Evolutionary conservation across 345 rosid genomes (phyloP).

Genomic region (Pistacia integerrima): DNA sequence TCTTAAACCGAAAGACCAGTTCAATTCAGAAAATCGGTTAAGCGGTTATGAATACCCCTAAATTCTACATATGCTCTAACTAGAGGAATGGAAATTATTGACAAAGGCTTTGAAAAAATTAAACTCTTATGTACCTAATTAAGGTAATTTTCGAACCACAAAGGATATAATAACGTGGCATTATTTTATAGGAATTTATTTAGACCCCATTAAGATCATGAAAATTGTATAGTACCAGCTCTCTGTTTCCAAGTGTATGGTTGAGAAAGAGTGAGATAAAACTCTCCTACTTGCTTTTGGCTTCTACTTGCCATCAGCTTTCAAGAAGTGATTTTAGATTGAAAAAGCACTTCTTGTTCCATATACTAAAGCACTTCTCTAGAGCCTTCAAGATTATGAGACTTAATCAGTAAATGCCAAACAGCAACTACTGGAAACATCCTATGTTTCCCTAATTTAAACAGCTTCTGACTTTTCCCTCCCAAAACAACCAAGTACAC

Average conservation of each 20-base stretch:
- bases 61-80: no score
- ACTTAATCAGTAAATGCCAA: slow-evolving; percentile 9
- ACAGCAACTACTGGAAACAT: slow-evolving; percentile 27
- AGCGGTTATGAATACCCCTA: no score
- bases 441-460: slow-evolving; percentile 15
- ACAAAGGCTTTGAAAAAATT: no score
- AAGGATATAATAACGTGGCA: background rate
- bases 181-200: no score
- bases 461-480: slow-evolving; percentile 2
- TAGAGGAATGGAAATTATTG: no score
- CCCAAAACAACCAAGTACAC: background rate
- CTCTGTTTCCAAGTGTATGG: slow-evolving; percentile 19
- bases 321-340: background rate
- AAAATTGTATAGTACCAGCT: background rate
- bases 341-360: background rate
- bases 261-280: background rate
- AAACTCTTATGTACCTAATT: no score
- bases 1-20: no score
- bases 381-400: slow-evolving; percentile 23
- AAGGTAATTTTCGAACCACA: no score
- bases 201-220: background rate
- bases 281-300: background rate
- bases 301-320: background rate
- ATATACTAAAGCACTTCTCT: background rate
- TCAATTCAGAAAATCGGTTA: no score